Conservation (phyloP, 73 alveolate species). For the Durusdinium trenchii region DNA sequence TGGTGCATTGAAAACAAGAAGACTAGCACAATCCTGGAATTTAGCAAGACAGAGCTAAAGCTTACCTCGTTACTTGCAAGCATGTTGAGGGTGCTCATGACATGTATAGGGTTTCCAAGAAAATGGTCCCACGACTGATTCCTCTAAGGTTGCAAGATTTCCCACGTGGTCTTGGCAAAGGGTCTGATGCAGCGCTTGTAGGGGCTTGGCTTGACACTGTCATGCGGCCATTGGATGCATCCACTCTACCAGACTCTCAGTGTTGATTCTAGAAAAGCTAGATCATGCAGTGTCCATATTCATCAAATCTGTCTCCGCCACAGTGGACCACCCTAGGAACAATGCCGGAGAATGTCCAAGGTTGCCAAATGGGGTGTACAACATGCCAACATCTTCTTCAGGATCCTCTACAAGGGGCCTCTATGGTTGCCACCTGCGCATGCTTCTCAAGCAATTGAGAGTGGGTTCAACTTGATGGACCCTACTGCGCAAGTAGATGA, state of each 20-base stretch:
- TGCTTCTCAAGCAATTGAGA: neutral
- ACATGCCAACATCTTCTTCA: neutral
- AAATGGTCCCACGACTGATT: no score
- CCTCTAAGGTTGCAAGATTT: constrained; percentile 6
- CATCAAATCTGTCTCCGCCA: neutral
- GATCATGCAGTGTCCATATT: neutral
- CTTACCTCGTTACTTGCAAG: no score
- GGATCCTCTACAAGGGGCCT: neutral
- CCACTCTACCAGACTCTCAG: neutral
- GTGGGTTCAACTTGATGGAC: neutral
- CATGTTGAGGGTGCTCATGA: no score
- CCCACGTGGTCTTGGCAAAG: constrained; percentile 45
- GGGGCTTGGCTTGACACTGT: constrained; percentile 42
- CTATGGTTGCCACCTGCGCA: neutral
- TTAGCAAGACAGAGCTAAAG: no score
- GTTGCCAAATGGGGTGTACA: constrained; percentile 22
- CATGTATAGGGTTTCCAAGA: no score
- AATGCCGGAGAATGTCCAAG: neutral
- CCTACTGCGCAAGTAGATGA: neutral
- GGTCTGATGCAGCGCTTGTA: constrained; percentile 14
- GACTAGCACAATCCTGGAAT: no score
- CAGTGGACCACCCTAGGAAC: neutral
- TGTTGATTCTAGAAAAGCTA: neutral
- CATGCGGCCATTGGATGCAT: neutral
- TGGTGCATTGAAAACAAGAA: no score